Conservation (phyloP, 176 grass and related monocot species). For the Melocanna baccifera region DNA sequence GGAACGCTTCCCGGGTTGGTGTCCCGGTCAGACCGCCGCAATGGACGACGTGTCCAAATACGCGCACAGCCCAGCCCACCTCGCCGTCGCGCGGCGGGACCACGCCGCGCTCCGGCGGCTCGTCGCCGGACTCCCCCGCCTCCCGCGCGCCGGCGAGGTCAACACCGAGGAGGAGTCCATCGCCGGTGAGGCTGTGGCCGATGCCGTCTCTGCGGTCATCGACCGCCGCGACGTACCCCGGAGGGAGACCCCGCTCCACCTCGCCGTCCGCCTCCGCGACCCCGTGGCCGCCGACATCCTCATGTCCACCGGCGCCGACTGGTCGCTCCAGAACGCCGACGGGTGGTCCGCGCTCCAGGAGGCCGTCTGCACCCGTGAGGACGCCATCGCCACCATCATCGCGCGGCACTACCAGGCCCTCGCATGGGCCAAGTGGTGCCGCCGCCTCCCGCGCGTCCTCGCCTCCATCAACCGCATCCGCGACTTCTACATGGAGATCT, state of each 20-base stretch:
- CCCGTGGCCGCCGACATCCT: conserved; percentile 72
- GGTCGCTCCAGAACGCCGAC: conserved; percentile 91
- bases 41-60: conserved; percentile 89
- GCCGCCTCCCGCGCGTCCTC: conserved; percentile 75
- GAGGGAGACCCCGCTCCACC: conserved; percentile 87
- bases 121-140: conserved; percentile 46
- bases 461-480: conserved; percentile 68
- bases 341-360: conserved; percentile 96
- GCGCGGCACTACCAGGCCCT: conserved; percentile 94
- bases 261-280: conserved; percentile 83
- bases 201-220: conserved; percentile 64
- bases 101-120: conserved; percentile 53
- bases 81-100: conserved; percentile 71
- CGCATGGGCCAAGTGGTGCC: conserved; percentile 99
- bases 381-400: conserved; percentile 81
- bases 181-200: conserved; percentile 57
- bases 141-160: conserved; percentile 73
- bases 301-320: conserved; percentile 86
- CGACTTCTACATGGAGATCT: conserved; percentile 99
- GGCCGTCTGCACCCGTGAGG: conserved; percentile 82
- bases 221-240: conserved; percentile 87
- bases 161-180: conserved; percentile 63
- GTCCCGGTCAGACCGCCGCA: neutral
- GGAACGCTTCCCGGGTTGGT: neutral
- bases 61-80: conserved; percentile 71